Evolutionary conservation across 2,329 filamentous ascomycete genomes (phyloP).

Genomic region (Annulohypoxylon truncatum): DNA sequence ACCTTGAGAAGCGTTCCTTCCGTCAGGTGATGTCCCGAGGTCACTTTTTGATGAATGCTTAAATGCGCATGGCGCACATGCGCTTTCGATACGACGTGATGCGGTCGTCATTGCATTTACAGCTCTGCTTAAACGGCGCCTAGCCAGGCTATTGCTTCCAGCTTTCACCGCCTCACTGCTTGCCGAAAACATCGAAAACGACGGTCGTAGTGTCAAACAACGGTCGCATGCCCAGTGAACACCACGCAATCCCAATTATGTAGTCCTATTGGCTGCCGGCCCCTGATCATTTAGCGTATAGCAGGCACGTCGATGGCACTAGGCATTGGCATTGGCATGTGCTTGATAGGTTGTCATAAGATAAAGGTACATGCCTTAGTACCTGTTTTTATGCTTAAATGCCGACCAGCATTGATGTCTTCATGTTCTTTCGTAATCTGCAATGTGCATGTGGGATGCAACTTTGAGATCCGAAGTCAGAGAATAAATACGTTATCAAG

Average conservation of each 20-base stretch:
- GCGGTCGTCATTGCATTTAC: not conserved
- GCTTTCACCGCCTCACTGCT: constrained; percentile 31
- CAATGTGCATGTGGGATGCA: not conserved
- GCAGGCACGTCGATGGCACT: constrained; percentile 26
- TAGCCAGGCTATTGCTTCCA: constrained; percentile 3
- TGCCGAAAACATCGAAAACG: constrained; percentile 25
- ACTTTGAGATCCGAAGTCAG: not conserved
- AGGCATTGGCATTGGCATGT: constrained; percentile 28
- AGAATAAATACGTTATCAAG: not conserved
- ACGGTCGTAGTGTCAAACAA: constrained; percentile 7
- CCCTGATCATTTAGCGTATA: constrained; percentile 18
- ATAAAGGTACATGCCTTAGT: constrained; percentile 6
- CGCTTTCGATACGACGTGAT: constrained; percentile 9
- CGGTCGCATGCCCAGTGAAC: constrained; percentile 17
- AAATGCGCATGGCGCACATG: not conserved
- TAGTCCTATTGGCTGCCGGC: constrained; percentile 21
- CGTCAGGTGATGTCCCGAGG: constrained; percentile 8
- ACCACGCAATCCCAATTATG: constrained; percentile 32
- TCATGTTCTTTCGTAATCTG: constrained; percentile 1
- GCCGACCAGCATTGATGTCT: constrained; percentile 7
- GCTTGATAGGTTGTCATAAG: constrained; percentile 15
- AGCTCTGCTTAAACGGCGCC: constrained; percentile 2
- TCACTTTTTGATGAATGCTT: constrained; percentile 4
- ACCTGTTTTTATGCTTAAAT: constrained; percentile 14
- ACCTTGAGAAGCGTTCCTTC: constrained; percentile 1